Evolutionary conservation across 306 rosid species (phyloP).

Genomic region (Castanopsis chinensis): DNA sequence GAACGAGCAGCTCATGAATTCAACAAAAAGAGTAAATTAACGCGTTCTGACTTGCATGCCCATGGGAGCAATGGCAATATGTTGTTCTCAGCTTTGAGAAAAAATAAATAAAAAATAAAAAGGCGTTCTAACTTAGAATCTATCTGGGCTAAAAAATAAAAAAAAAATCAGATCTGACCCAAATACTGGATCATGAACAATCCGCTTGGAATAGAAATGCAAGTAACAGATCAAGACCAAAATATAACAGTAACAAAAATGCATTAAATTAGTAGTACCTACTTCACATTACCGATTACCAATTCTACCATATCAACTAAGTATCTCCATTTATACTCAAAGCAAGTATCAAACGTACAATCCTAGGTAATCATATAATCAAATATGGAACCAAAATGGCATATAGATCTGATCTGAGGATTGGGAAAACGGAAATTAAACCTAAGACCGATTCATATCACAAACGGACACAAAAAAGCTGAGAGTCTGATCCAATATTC

Average conservation of each 20-base stretch:
- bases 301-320: conserved; percentile 36
- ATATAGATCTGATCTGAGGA: conserved; percentile 31
- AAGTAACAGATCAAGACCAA: conserved; percentile 19
- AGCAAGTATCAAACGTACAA: conserved; percentile 13
- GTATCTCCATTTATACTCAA: conserved; percentile 7
- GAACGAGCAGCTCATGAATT: no score
- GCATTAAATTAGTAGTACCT: not conserved
- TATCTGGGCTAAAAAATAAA: not conserved
- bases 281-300: conserved; percentile 6
- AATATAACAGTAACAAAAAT: not conserved
- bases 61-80: no score
- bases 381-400: not conserved
- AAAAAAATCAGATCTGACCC: conserved; percentile 40
- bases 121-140: no score
- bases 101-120: no score
- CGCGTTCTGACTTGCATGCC: no score
- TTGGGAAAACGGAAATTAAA: not conserved
- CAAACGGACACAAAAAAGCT: not conserved
- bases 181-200: conserved; percentile 13
- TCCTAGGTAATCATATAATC: not conserved
- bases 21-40: no score
- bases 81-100: no score
- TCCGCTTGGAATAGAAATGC: conserved; percentile 2
- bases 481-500: no score
- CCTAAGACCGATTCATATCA: conserved; percentile 7